Base-by-base conservation (phyloP, 495 filamentous ascomycete genomes). In the Neurospora sublineolata region DNA sequence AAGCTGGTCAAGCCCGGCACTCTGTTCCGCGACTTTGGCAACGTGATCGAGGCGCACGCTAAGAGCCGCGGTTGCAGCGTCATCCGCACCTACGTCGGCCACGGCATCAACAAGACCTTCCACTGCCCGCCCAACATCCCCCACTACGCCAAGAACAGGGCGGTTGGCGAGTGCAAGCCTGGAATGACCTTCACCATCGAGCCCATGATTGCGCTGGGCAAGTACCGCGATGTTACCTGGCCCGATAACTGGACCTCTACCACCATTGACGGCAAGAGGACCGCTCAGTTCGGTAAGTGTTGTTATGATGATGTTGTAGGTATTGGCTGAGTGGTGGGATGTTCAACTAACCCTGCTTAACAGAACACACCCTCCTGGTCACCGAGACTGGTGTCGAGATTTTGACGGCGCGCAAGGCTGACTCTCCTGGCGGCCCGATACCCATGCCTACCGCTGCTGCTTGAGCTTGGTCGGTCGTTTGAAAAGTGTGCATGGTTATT, bases 121-220 rank as follows among this genome's bases (percentile, higher is more conserved):
- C 93, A 97, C 80, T 89, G 88, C 77, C 87, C 92, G 12, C 93
- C 93, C 16, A 94, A 93, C 77, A 86, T 97, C 18, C 93, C 93
- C 4, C 93, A 97, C 79, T 97, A 96, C 75, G 92, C 86, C 38
- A 94, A 92, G 81, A 97, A 96, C 80, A 97, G 95, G 87, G 93
- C 93, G 1, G 91, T 95, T 0, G 93, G 93, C 52, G 88, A 88
- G 23, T 93, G 92, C 52, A 94, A 95, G 82, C 87, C 89, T 7
- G 93, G 93, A 39, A 95, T 96, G 93, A 94, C 91, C 74, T 97
- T 97, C 72, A 96, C 93, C 1, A 96, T 97, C 72, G 93, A 97
- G 82, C 93, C 93, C 18, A 97, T 97, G 93, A 92, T 97, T 75
- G 91, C 91, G 44, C 80, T 93, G 11, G 93, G 93, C 33, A 93